A percentile compares a stretch with the other conserved stretches of the same genome.
phyloP scores from a whole-genome alignment of 345 rosid genomes.

The Bretschneidera sinensis region DNA sequence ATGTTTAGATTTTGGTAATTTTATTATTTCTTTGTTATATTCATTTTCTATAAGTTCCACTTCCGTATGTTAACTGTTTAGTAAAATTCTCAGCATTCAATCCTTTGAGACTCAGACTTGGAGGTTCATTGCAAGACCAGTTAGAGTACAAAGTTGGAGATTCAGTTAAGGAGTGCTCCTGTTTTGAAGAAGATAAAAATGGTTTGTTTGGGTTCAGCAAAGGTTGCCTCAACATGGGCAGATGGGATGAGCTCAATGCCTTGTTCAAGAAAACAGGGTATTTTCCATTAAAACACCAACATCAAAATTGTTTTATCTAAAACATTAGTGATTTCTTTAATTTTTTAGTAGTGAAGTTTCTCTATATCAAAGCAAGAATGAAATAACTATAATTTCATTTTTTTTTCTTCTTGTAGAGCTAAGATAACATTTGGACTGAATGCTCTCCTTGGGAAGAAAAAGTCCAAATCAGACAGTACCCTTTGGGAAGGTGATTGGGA shows the following conservation, averaged over 20 bases:
- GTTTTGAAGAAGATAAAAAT: constrained; percentile 15
- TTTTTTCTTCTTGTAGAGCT: constrained; percentile 22
- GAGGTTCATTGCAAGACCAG: constrained; percentile 54
- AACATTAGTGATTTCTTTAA: too few species aligned
- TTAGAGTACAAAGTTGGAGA: constrained; percentile 36
- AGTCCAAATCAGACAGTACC: background rate
- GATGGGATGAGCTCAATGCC: constrained; percentile 50
- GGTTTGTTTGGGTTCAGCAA: constrained; percentile 46
- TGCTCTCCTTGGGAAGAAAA: constrained; percentile 38
- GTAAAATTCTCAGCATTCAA: constrained; percentile 36
- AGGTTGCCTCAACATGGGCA: constrained; percentile 43
- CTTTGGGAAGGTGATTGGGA: constrained; percentile 48
- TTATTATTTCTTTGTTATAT: too few species aligned
- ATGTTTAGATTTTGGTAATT: too few species aligned
- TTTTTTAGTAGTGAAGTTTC: background rate
- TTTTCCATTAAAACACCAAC: too few species aligned
- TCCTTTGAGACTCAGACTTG: constrained; percentile 22
- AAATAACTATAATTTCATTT: too few species aligned
- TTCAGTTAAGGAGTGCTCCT: constrained; percentile 24
- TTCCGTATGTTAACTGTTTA: too few species aligned
- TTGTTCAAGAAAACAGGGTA: constrained; percentile 44
- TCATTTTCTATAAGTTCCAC: background rate
- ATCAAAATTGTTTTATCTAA: too few species aligned
- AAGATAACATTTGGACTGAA: constrained; percentile 43
- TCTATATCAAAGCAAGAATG: background rate